phyloP scores from a whole-genome alignment of 495 filamentous ascomycete genomes.

The Penicillium egyptiacum region DNA sequence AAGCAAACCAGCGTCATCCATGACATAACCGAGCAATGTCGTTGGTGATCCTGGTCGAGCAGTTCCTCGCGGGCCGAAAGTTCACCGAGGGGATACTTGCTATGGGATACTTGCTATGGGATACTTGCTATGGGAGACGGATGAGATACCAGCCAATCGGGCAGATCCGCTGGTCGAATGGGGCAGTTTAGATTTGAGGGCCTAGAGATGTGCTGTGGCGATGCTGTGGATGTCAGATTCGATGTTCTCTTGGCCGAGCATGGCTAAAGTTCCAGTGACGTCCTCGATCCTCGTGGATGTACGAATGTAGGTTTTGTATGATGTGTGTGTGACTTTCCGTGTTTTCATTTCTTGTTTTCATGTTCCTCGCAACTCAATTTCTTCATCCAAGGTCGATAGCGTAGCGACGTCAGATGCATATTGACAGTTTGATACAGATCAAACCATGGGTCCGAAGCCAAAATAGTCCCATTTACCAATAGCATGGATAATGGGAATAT shows the following conservation, averaged over 20 bases:
- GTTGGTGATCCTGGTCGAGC: constrained; percentile 26
- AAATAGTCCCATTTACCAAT: background rate
- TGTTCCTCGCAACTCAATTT: background rate
- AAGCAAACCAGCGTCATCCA: constrained; percentile 21
- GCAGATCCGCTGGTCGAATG: background rate
- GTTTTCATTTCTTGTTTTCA: constrained; percentile 1
- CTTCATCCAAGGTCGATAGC: background rate
- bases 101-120: constrained; percentile 29
- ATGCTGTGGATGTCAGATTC: too few species aligned
- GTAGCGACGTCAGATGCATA: constrained; percentile 1
- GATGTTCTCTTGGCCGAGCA: background rate
- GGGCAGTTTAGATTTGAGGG: background rate
- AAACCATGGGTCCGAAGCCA: background rate
- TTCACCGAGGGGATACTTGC: constrained; percentile 29
- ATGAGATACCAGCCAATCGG: constrained; percentile 23
- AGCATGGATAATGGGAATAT: constrained; percentile 1
- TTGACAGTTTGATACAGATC: background rate
- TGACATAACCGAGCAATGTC: constrained; percentile 7
- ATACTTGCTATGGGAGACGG: too few species aligned
- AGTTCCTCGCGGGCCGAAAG: constrained; percentile 25
- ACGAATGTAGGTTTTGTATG: background rate
- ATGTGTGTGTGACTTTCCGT: background rate
- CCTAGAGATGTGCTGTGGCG: constrained; percentile 5
- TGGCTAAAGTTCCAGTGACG: constrained; percentile 8
- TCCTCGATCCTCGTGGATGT: background rate